Evolutionary conservation across 768 basidiomycete genomes (phyloP), one percentile per base, ranked within the genome.

Genomic region (Phaeotremella fagi): DNA sequence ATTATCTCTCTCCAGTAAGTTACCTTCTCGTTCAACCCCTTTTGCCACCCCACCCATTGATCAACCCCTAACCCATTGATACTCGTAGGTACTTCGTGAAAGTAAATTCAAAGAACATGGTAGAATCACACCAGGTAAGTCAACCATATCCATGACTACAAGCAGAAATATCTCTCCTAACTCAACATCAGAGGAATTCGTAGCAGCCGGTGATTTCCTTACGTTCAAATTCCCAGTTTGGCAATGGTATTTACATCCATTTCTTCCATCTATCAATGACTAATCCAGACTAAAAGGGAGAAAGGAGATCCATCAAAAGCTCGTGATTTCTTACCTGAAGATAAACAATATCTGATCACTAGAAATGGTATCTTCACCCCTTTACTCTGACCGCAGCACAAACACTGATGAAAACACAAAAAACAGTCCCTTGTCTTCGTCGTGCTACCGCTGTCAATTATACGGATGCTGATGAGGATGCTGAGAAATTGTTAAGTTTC

Each of bases 31-130:
- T n/a, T n/a, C n/a, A n/a, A n/a, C 11, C n/a, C 33, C 11, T 4
- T 43, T 63, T 50, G 54, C 55, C 59, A 57, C 57, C 50, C 47
- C n/a, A 11, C 25, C 25, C 16, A 23, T n/a, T n/a, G n/a, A n/a
- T n/a, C n/a, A n/a, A n/a, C n/a, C n/a, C n/a, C n/a, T n/a, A n/a
- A n/a, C n/a, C n/a, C n/a, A n/a, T n/a, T n/a, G n/a, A n/a, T n/a
- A n/a, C 38, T 26, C 3, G 20, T 74, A 95, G 90, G 91, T 99
- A 22, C 82, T 98, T 61, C 89, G 85, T 70, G 92, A 98, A 78
- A 90, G 88, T 78, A 98, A 98, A 75, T 99, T 99, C 81, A 97
- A 94, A 75, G 95, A 99, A 75, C 89, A 94, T 68, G 95, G 95
- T 5, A 82, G 92, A 49, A 92, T 97, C 63, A 95, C 88, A 16